phyloP scores from a whole-genome alignment of 2,329 filamentous ascomycete genomes.

The Phialocephala subalpina region DNA sequence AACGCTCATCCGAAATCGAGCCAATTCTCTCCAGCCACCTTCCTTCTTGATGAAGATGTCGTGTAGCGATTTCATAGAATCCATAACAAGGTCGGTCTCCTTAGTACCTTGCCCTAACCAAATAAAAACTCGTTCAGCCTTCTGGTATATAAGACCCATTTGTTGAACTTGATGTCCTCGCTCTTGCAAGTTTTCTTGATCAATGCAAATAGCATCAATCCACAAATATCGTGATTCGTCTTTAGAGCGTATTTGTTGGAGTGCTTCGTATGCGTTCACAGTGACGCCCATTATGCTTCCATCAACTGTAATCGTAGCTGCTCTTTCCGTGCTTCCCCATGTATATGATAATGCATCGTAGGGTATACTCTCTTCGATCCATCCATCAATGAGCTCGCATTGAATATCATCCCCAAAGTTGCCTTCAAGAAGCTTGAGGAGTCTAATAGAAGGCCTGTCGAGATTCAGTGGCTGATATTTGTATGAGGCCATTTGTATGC shows the following conservation, averaged over 20 bases:
- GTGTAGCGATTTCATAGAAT: constrained; percentile 15
- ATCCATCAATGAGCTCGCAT: constrained; percentile 20
- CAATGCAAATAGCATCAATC: background rate
- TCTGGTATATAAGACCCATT: constrained; percentile 37
- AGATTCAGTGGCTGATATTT: constrained; percentile 20
- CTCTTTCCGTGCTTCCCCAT: constrained; percentile 22
- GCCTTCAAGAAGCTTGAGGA: constrained; percentile 25
- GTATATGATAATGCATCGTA: constrained; percentile 30
- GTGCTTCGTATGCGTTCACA: constrained; percentile 23
- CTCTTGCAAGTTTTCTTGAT: constrained; percentile 31
- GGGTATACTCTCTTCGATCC: constrained; percentile 19
- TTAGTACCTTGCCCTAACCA: constrained; percentile 21
- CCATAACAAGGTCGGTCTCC: constrained; percentile 22
- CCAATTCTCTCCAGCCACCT: background rate
- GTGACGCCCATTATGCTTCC: constrained; percentile 18
- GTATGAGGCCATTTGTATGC: background rate
- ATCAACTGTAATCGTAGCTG: constrained; percentile 16
- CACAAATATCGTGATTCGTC: constrained; percentile 9
- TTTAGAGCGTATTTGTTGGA: constrained; percentile 23
- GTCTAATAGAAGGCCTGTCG: constrained; percentile 21
- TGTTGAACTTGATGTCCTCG: constrained; percentile 33
- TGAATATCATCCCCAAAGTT: constrained; percentile 12
- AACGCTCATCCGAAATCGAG: background rate
- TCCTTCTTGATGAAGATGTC: background rate
- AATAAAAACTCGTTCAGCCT: constrained; percentile 25